Conservation (phyloP, 73 alveolate genomes). For the Tetrahymena malaccensis region DNA sequence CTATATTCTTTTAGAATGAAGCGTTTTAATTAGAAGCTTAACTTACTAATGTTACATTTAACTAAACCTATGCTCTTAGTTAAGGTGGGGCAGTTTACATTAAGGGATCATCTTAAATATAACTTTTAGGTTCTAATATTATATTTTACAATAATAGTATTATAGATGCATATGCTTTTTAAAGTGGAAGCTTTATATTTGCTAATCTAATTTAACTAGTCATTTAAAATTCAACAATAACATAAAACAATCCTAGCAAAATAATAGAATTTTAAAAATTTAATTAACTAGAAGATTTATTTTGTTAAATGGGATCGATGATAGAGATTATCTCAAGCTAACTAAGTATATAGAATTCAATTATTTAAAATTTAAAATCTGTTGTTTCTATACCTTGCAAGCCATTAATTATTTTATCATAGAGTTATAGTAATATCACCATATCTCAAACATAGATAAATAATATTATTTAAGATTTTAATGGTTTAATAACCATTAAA, state of each 20-base stretch:
- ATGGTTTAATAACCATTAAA: not conserved
- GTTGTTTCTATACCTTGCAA: not conserved
- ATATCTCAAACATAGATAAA: not conserved
- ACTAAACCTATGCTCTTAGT: not conserved
- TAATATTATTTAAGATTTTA: not conserved
- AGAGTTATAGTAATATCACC: not conserved
- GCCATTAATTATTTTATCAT: not conserved
- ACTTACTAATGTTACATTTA: not conserved
- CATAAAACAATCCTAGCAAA: not conserved
- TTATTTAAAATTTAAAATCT: not conserved
- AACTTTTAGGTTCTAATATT: not conserved
- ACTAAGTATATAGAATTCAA: not conserved
- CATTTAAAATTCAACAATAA: not conserved
- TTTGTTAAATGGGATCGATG: not conserved
- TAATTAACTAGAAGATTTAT: not conserved
- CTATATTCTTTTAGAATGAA: not conserved
- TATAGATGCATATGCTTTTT: not conserved
- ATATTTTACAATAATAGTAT: not conserved
- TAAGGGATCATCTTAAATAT: not conserved
- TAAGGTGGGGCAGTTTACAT: not conserved
- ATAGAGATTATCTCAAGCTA: not conserved
- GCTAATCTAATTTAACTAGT: not conserved
- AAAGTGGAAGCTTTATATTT: not conserved
- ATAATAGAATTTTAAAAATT: not conserved
- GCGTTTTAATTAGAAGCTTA: not conserved